A percentile compares a stretch with the other conserved stretches of the same genome.
Conservation (phyloP, 1,284 basidiomycete species). For the Schizophyllum amplum region DNA sequence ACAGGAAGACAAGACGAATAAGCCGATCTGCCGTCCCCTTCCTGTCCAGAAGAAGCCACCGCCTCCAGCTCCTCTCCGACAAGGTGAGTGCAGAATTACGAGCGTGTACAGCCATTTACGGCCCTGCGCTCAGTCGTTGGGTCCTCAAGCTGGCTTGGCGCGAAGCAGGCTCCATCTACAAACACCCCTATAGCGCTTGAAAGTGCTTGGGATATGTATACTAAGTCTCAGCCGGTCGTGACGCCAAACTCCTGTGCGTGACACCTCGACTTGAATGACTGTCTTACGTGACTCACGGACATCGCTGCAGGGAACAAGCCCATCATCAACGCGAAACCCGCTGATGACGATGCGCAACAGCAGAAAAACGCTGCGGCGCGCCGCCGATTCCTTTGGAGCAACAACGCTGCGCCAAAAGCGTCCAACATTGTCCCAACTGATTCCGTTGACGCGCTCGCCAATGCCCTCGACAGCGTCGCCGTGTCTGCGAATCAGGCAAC, state of each 20-base stretch:
- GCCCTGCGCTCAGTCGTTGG: neutral
- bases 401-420: neutral
- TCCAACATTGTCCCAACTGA: neutral
- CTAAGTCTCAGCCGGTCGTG: neutral
- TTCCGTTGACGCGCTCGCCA: neutral
- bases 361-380: neutral
- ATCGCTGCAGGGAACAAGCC: neutral
- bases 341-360: no score
- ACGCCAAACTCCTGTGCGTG: neutral
- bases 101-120: no score
- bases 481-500: no score
- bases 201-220: no score
- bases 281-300: neutral
- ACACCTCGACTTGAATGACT: neutral
- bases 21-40: conserved; percentile 49
- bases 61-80: conserved; percentile 11
- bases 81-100: no score
- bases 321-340: neutral
- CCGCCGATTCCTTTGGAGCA: neutral
- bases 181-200: no score
- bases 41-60: conserved; percentile 30
- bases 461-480: neutral
- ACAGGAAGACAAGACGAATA: conserved; percentile 44
- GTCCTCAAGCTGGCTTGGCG: neutral
- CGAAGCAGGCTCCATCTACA: no score